Conservation (phyloP, 2,329 filamentous ascomycete genomes). For the Colletotrichum horii region DNA sequence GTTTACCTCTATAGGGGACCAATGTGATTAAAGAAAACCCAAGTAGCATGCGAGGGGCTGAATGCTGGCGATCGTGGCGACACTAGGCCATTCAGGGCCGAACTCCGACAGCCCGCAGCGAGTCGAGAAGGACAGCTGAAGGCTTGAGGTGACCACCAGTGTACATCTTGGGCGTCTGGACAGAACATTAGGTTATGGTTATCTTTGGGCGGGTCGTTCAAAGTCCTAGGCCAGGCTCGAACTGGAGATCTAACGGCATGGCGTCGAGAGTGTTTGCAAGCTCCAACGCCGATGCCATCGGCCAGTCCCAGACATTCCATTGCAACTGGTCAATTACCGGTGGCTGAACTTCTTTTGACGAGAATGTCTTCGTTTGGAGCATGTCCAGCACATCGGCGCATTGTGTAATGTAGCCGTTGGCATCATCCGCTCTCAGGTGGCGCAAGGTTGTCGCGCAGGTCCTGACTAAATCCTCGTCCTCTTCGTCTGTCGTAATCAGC, state of each 20-base stretch:
- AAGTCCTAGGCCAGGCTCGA: neutral
- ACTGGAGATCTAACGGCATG: conserved; percentile 25
- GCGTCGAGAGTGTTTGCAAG: conserved; percentile 27
- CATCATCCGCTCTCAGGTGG: conserved; percentile 17
- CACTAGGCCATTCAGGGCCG: neutral
- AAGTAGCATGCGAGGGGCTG: neutral
- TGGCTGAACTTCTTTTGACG: conserved; percentile 1
- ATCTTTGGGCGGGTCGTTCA: neutral
- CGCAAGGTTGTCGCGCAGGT: conserved; percentile 21
- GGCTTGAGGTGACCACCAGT: neutral
- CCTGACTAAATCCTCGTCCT: conserved; percentile 19
- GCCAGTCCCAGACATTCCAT: conserved; percentile 32
- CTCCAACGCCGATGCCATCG: conserved; percentile 29
- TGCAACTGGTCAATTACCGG: conserved; percentile 23
- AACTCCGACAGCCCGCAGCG: neutral
- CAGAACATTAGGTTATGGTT: neutral
- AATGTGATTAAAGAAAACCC: neutral
- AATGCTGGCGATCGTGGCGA: neutral
- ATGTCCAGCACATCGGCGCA: conserved; percentile 27
- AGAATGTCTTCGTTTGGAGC: conserved; percentile 25
- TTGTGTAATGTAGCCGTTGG: conserved; percentile 13
- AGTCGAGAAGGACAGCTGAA: neutral
- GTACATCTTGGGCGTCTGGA: neutral
- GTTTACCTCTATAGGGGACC: neutral
- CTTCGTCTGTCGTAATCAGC: neutral